phyloP scores from a whole-genome alignment of 2,329 filamentous ascomycete genomes.

The Xylariaceae sp. region DNA sequence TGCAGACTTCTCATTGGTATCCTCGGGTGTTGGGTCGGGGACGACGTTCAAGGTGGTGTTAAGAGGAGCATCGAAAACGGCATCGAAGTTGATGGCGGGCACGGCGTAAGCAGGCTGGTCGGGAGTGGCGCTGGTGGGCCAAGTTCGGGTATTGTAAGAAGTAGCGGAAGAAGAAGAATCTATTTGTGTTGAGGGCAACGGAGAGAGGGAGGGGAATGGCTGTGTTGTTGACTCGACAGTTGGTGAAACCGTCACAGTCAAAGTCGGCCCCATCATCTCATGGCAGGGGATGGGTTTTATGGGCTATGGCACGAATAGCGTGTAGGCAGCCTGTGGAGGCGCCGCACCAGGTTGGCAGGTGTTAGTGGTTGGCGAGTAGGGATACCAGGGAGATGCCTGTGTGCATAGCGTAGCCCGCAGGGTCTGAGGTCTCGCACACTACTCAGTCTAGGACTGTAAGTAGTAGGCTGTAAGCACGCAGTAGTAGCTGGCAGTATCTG shows the following conservation, averaged over 20 bases:
- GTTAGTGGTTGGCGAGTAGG: not conserved
- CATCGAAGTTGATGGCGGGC: constrained; percentile 47
- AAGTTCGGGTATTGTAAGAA: constrained; percentile 20
- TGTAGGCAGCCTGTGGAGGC: constrained; percentile 5
- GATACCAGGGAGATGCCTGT: not conserved
- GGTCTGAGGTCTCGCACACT: too few relatives aligned
- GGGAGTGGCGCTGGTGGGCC: constrained; percentile 34
- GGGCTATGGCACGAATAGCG: not conserved
- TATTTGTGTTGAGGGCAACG: constrained; percentile 30
- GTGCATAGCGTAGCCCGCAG: not conserved
- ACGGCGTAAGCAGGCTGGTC: constrained; percentile 45
- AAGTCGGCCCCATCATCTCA: constrained; percentile 41
- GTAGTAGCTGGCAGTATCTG: not conserved
- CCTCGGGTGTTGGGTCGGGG: constrained; percentile 24
- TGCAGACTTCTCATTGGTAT: constrained; percentile 29
- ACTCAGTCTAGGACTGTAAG: too few relatives aligned
- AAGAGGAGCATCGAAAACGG: constrained; percentile 35
- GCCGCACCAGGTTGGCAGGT: not conserved
- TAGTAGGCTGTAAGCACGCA: not conserved
- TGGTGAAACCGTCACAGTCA: constrained; percentile 37
- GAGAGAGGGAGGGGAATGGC: constrained; percentile 29
- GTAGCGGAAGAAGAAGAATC: constrained; percentile 11
- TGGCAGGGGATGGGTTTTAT: constrained; percentile 24
- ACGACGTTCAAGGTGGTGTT: constrained; percentile 42
- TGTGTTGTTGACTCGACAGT: constrained; percentile 37